phyloP scores from a whole-genome alignment of 345 rosid species.

The Rhodamnia argentea region DNA sequence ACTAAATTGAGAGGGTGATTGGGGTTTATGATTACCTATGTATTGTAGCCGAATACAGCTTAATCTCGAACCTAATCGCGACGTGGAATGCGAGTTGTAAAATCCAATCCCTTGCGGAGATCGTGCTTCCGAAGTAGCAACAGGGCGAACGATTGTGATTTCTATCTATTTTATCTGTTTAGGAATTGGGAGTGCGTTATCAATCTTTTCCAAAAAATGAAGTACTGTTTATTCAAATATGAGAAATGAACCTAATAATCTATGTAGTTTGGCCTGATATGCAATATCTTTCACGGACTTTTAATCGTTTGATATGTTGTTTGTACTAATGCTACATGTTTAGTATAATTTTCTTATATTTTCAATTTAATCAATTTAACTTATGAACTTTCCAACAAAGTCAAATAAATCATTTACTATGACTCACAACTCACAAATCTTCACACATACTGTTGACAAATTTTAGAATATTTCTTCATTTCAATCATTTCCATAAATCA shows the following conservation, averaged over 20 bases:
- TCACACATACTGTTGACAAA: neutral
- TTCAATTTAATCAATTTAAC: neutral
- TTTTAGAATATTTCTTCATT: neutral
- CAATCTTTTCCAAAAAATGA: no score
- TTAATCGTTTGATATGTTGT: neutral
- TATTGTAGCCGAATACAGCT: neutral
- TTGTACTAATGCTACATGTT: neutral
- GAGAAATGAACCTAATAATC: neutral
- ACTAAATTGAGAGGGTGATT: neutral
- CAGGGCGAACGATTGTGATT: neutral
- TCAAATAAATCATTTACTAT: neutral
- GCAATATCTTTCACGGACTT: rapidly evolving
- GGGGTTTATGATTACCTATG: neutral
- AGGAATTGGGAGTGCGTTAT: no score
- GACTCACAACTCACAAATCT: neutral
- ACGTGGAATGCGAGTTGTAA: neutral
- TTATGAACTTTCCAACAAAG: neutral
- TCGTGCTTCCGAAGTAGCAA: neutral
- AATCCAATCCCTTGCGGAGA: neutral
- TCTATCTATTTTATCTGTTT: neutral
- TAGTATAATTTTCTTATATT: neutral
- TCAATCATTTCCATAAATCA: neutral
- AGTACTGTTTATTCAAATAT: neutral
- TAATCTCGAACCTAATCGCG: neutral
- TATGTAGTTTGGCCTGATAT: rapidly evolving